These are phyloP conservation scores for Fraxinus floribunda DNA, from an alignment of 305 asterid genomes.

Conservation along the genomic window DNA sequence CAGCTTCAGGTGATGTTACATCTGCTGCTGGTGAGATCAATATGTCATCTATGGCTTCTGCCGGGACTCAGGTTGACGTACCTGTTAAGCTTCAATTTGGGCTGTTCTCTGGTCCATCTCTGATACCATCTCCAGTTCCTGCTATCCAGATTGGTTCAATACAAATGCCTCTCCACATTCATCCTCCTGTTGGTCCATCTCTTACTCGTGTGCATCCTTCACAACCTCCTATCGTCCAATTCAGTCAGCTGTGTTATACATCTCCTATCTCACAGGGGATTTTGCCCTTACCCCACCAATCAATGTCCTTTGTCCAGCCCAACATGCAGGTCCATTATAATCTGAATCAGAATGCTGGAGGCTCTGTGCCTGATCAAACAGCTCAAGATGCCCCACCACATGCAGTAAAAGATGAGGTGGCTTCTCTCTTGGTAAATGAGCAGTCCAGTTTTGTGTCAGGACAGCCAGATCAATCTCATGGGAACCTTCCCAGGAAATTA, in stretches of 20 bases:
- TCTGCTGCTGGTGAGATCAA: constrained; percentile 42
- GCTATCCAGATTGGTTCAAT: constrained; percentile 99
- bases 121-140: constrained; percentile 92
- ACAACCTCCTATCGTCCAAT: constrained; percentile 78
- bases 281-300: constrained; percentile 53
- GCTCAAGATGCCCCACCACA: constrained; percentile 42
- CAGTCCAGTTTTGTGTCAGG: constrained; percentile 44
- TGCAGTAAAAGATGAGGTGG: constrained; percentile 34
- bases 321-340: constrained; percentile 48
- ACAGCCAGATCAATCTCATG: constrained; percentile 38
- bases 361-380: constrained; percentile 46
- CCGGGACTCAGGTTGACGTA: constrained; percentile 51
- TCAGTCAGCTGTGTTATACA: constrained; percentile 77
- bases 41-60: constrained; percentile 42
- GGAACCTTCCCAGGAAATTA: constrained; percentile 28
- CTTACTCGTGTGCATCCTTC: constrained; percentile 67
- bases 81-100: constrained; percentile 94
- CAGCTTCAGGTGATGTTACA: constrained; percentile 39
- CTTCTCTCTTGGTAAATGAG: constrained; percentile 37
- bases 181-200: constrained; percentile 68
- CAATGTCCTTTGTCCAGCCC: constrained; percentile 66
- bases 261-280: constrained; percentile 72
- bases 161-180: constrained; percentile 94
- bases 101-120: constrained; percentile 87
- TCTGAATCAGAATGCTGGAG: constrained; percentile 48